Conservation (phyloP, 2,329 filamentous ascomycete species). For the Aspergillus uvarum region DNA sequence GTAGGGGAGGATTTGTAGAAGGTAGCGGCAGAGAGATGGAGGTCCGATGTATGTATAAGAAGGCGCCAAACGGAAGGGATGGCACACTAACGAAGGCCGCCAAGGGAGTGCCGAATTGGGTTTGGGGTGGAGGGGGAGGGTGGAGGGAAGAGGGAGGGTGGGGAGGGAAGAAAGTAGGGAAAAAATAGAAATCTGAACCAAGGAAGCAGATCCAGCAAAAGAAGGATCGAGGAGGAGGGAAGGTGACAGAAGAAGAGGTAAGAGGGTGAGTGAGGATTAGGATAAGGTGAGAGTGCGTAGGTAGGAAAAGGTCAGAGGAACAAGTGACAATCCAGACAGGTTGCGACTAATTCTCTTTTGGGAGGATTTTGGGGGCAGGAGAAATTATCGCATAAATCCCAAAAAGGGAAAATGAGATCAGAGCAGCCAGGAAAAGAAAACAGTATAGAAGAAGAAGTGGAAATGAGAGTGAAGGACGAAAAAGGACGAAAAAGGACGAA, state of each 20-base stretch:
- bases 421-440: constrained; percentile 2
- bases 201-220: constrained; percentile 1
- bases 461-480: background rate
- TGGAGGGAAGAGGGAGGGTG: constrained; percentile 18
- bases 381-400: background rate
- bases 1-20: constrained; percentile 1
- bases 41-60: constrained; percentile 23
- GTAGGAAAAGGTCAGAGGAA: background rate
- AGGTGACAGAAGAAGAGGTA: background rate
- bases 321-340: background rate
- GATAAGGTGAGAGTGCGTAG: background rate
- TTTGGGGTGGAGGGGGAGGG: constrained; percentile 16
- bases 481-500: constrained; percentile 21
- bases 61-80: constrained; percentile 29
- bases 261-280: background rate
- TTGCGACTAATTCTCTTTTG: background rate
- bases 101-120: constrained; percentile 25
- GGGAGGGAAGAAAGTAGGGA: constrained; percentile 19
- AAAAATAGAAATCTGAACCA: constrained; percentile 11
- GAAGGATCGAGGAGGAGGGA: background rate
- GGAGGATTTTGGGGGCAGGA: background rate
- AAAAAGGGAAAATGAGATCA: constrained; percentile 6
- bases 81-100: constrained; percentile 23
- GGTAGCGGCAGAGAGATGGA: background rate
- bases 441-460: constrained; percentile 23